Base-by-base conservation (phyloP, 2,329 filamentous ascomycete species). In the Geosmithia morbida region DNA sequence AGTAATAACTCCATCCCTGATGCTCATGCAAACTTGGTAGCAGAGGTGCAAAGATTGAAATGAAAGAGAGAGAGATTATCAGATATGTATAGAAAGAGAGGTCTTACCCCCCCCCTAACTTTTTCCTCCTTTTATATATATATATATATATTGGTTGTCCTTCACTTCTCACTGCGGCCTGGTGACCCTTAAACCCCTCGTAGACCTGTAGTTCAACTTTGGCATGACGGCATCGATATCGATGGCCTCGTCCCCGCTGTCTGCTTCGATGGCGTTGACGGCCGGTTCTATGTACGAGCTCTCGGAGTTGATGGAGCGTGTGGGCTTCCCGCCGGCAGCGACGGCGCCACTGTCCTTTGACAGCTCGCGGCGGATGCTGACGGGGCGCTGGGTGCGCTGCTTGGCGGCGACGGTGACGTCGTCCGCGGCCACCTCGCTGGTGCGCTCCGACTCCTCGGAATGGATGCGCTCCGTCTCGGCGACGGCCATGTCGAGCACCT, bases 401-500 rank as follows among this genome's bases (percentile, higher is more conserved):
- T 69, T 71, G 33, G 56, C 56, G 40, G 65, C 56, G 44, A 62
- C 33, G 40, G 65, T 55, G 29, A 70, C 68, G 14, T 53, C 55
- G 44, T 63, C 33, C 29, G 70, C 68, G 14, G 53, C 55, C 3
- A 56, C 54, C 48, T 67, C 66, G 45, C 62, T 62, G 41, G 65
- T 61, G 17, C 65, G 52, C 41, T 69, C 67, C 1, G 71, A 66
- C 48, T 75, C 71, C 51, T 83, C 75, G 14, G 68, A 67, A 48
- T 68, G 58, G 18, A 79, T 59, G 20, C 75, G 73, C 46, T 74
- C 70, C 51, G 78, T 71, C 61, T 85, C 79, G 46, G 70, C 70
- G 41, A 69, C 69, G 16, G 82, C 79, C 47, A 77, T 66, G 30
- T 75, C 73, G 46, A 80, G 69, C 1, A 87, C 79, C 48, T 81